phyloP scores from a whole-genome alignment of 129 eudicot species.

The Centella asiatica region DNA sequence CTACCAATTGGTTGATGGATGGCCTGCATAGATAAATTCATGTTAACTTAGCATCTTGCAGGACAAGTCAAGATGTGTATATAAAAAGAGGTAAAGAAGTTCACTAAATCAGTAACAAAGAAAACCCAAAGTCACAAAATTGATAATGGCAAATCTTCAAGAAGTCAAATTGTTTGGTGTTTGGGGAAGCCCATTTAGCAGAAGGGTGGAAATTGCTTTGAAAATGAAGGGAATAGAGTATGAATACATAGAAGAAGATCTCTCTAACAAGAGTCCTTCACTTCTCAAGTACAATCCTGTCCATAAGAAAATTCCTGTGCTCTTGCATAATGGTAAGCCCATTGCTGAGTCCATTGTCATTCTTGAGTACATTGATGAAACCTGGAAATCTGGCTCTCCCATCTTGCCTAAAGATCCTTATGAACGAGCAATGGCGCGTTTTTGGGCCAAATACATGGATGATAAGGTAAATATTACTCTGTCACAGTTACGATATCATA shows the following conservation, averaged over 20 bases:
- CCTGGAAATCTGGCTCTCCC: conserved; percentile 20
- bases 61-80: too few relatives aligned
- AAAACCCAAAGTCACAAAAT: too few relatives aligned
- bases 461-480: conserved; percentile 24
- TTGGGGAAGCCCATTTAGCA: conserved; percentile 24
- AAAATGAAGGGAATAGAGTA: conserved; percentile 34
- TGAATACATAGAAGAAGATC: conserved; percentile 22
- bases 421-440: conserved; percentile 40
- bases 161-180: conserved; percentile 29
- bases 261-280: conserved; percentile 19
- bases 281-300: conserved; percentile 37
- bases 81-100: too few relatives aligned
- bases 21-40: too few relatives aligned
- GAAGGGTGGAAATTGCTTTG: conserved; percentile 29
- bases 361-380: conserved; percentile 39
- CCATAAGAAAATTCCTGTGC: conserved; percentile 41
- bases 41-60: too few relatives aligned
- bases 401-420: conserved; percentile 31
- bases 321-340: conserved; percentile 26
- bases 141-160: conserved; percentile 13
- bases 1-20: too few relatives aligned
- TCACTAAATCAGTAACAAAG: too few relatives aligned
- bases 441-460: conserved; percentile 41
- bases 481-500: too few relatives aligned
- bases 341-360: conserved; percentile 36